Conservation (phyloP, 768 basidiomycete species). For the Cyclocybe aegerita region DNA sequence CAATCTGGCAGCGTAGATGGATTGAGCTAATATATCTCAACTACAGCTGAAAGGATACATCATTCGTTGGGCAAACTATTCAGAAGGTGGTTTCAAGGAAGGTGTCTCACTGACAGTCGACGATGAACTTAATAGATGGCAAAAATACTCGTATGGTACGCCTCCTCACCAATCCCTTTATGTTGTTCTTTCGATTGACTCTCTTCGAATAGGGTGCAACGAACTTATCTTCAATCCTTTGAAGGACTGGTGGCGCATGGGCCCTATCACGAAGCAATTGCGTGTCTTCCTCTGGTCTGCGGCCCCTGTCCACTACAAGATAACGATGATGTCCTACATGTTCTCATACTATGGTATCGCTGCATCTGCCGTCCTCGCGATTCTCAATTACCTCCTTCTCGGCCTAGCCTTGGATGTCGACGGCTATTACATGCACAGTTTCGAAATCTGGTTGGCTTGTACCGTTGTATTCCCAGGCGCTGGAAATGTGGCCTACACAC, state of each 20-base stretch:
- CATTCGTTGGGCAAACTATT: constrained; percentile 87
- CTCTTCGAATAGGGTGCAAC: constrained; percentile 50
- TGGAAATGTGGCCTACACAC: constrained; percentile 66
- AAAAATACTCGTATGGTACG: constrained; percentile 80
- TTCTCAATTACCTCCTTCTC: constrained; percentile 70
- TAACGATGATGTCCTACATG: constrained; percentile 76
- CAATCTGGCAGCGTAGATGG: neutral
- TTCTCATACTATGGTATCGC: constrained; percentile 67
- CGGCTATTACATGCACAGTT: constrained; percentile 69
- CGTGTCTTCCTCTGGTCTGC: constrained; percentile 74
- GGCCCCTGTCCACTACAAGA: constrained; percentile 82
- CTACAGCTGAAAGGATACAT: constrained; percentile 60
- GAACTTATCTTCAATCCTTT: constrained; percentile 87
- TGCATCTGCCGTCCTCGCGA: constrained; percentile 56
- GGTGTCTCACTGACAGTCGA: constrained; percentile 88
- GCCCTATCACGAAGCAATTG: constrained; percentile 83
- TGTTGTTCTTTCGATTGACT: neutral
- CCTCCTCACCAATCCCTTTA: neutral
- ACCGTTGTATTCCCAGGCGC: constrained; percentile 69
- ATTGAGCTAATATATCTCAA: neutral
- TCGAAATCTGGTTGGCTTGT: constrained; percentile 75
- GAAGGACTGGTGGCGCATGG: constrained; percentile 70
- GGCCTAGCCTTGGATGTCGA: constrained; percentile 64
- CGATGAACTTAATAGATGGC: constrained; percentile 91
- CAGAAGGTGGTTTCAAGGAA: constrained; percentile 84